Percentiles rank a stretch among this genome's conserved stretches.
phyloP scores from a whole-genome alignment of 495 filamentous ascomycete genomes.

The Barbatosphaeria neglecta region DNA sequence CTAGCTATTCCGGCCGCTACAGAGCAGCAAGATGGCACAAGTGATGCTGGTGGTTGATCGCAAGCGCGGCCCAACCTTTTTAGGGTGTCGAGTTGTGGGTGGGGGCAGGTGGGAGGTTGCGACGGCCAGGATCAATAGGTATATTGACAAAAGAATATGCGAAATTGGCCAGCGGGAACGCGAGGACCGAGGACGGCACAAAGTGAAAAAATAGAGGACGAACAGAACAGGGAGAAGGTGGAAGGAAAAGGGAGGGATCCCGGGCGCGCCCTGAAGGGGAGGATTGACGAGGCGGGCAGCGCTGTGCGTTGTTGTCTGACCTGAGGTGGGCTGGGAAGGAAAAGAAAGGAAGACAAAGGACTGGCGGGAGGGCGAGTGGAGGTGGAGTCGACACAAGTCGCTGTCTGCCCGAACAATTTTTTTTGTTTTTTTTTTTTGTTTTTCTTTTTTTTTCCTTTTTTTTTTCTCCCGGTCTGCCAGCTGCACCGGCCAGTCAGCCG shows the following conservation, averaged over 20 bases:
- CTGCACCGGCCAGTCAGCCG: too few species aligned
- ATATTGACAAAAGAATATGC: neutral
- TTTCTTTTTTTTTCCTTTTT: neutral
- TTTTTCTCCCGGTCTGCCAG: neutral
- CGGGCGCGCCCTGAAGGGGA: neutral
- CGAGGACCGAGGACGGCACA: neutral
- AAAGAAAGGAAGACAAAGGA: slow-evolving; percentile 1
- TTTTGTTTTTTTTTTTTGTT: slow-evolving; percentile 2
- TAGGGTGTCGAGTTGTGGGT: too few species aligned
- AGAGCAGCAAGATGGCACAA: too few species aligned
- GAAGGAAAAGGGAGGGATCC: neutral
- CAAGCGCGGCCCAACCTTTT: too few species aligned
- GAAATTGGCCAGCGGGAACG: neutral
- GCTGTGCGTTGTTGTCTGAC: neutral
- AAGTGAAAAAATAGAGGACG: neutral
- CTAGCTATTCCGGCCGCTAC: too few species aligned
- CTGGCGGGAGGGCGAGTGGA: neutral
- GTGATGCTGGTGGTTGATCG: too few species aligned
- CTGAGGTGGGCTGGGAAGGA: slow-evolving; percentile 1
- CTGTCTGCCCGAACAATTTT: neutral
- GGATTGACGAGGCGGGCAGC: neutral
- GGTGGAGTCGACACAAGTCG: neutral
- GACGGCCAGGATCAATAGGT: too few species aligned
- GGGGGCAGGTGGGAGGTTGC: too few species aligned
- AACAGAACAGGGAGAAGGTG: neutral